Evolutionary conservation across 176 grass and related monocot species (phyloP).

Genomic region (Thalia dealbata): DNA sequence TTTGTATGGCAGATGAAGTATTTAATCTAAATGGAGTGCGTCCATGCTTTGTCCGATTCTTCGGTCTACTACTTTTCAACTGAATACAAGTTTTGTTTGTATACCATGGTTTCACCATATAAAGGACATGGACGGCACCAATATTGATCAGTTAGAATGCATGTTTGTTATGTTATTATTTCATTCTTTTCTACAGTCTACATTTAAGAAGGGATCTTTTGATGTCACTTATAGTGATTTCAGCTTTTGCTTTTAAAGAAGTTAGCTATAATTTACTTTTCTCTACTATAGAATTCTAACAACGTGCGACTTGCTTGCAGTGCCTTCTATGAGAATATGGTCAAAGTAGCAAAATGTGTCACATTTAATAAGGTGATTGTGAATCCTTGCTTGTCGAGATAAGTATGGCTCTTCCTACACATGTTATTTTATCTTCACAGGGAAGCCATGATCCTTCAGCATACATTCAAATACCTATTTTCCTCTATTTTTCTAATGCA

Average conservation of each 20-base stretch:
- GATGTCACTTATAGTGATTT: too few species aligned
- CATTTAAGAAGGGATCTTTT: too few species aligned
- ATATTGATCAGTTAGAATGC: not conserved
- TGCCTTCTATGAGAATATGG: constrained; percentile 81
- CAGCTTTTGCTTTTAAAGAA: not conserved
- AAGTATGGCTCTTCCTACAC: not conserved
- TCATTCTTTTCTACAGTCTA: too few species aligned
- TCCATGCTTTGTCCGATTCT: not conserved
- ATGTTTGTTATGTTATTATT: too few species aligned
- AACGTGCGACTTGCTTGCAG: constrained; percentile 31
- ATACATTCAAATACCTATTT: too few species aligned
- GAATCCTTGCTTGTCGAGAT: constrained; percentile 7
- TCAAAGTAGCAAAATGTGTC: constrained; percentile 77
- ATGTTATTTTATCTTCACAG: not conserved
- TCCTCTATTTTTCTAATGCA: not conserved
- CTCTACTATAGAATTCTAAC: constrained; percentile 14
- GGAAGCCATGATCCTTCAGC: too few species aligned
- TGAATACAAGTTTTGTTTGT: not conserved
- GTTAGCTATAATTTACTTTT: not conserved
- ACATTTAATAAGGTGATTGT: constrained; percentile 78
- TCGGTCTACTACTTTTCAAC: not conserved
- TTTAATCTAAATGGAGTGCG: not conserved
- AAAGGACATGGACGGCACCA: not conserved
- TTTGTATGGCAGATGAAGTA: not conserved
- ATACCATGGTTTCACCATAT: not conserved